Evolutionary conservation across 441 rosid species (phyloP).

Genomic region (Erysimum cheiri): DNA sequence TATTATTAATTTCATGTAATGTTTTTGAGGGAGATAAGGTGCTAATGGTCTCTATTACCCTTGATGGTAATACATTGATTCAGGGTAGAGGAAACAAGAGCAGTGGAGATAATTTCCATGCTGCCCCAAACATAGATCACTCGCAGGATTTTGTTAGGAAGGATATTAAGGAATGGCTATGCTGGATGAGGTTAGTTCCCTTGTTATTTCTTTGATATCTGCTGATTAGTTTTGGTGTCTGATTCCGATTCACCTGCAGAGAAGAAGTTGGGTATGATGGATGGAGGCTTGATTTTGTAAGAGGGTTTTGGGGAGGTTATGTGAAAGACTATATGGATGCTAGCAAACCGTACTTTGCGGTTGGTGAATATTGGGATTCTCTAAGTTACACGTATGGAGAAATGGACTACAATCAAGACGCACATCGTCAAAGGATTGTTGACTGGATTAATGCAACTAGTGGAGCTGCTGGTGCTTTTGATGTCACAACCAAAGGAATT

Average conservation of each 20-base stretch:
- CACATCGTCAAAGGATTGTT: conserved; percentile 92
- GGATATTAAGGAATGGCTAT: conserved; percentile 92
- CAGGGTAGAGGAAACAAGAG: conserved; percentile 99
- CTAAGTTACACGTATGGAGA: conserved; percentile 82
- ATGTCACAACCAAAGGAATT: conserved; percentile 97
- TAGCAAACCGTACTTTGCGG: conserved; percentile 83
- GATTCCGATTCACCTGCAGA: conserved; percentile 51
- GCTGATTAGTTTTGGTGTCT: conserved; percentile 3
- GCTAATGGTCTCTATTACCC: conserved; percentile 25
- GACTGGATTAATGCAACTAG: conserved; percentile 89
- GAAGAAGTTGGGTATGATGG: conserved; percentile 96
- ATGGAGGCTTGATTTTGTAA: conserved; percentile 97
- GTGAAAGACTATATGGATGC: conserved; percentile 94
- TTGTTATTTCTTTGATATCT: background rate
- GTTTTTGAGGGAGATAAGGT: background rate
- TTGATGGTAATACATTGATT: conserved; percentile 34
- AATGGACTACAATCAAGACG: conserved; percentile 94
- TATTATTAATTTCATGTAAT: no score
- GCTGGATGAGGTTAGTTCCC: conserved; percentile 81
- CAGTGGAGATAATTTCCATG: conserved; percentile 97
- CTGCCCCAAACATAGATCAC: conserved; percentile 99
- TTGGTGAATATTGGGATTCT: conserved; percentile 98
- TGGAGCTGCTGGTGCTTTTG: conserved; percentile 95
- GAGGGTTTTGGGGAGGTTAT: conserved; percentile 99
- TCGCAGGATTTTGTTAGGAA: conserved; percentile 96